Evolutionary conservation across 2,329 filamentous ascomycete genomes (phyloP), one percentile per base, ranked within the genome.

Genomic region (Cladosporium sp.): DNA sequence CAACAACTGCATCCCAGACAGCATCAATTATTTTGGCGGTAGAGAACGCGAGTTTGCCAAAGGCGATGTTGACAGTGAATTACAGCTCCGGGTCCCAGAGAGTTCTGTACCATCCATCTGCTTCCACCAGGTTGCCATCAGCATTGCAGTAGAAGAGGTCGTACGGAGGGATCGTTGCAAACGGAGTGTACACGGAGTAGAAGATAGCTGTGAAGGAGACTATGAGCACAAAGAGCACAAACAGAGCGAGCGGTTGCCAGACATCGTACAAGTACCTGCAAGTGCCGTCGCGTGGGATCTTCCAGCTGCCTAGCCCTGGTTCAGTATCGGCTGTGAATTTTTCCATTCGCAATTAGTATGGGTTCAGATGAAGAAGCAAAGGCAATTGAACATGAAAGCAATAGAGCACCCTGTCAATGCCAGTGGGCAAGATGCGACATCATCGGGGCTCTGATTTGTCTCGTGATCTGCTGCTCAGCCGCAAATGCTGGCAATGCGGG

Each of bases 21-120:
- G 67, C 65, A 35, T 69, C 67, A 14, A 69, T 65, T n/a, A 67
- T 55, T 33, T 68, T 69, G 29, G 64, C 67, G 18, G 58, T 50
- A 3, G 67, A 44, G 44, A 67, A 68, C 21, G 52, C 58, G 12
- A 69, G 26, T 18, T 58, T 26, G 7, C 67, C 67, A 23, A 55
- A 62, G 1, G 63, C 66, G 10, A 69, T 62, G 21, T 67, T 69
- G 61, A 67, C 59, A 14, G 56, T 64, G 31, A 69, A 46, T 23
- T 63, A 67, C 18, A 65, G 50, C 8, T 18, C 26, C 11, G 66
- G 66, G 31, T 69, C 63, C 66, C 67, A 69, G 50, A 55, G 57
- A 18, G 56, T 60, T 29, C 66, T 18, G 60, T 64, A 33, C 2
- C 8, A 18, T 6, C 14, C 8, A 59, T 40, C 1, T 28, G n/a